phyloP scores from a whole-genome alignment of 2,329 filamentous ascomycete species.

The Parascedosporium putredinis region DNA sequence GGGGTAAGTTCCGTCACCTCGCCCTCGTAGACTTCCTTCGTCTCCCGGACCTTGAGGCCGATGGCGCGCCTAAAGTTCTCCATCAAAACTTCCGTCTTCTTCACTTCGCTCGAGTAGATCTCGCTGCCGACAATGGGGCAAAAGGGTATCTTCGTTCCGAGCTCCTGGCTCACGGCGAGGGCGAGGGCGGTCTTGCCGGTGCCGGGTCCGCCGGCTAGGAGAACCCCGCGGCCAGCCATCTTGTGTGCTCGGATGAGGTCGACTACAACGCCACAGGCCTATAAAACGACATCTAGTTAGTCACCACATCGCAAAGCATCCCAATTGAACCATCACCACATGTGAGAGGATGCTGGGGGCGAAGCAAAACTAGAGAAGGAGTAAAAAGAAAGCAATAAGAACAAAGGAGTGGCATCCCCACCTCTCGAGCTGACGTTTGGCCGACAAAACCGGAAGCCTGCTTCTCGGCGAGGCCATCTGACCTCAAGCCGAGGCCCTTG shows the following conservation, averaged over 20 bases:
- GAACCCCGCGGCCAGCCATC: constrained; percentile 89
- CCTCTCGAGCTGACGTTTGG: constrained; percentile 79
- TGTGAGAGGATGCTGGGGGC: too few species aligned
- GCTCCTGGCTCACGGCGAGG: constrained; percentile 88
- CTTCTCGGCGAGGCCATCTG: constrained; percentile 76
- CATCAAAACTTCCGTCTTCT: constrained; percentile 99
- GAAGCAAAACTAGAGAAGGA: too few species aligned
- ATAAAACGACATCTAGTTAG: constrained; percentile 5
- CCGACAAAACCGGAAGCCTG: constrained; percentile 80
- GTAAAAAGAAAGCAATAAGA: too few species aligned
- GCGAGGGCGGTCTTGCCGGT: constrained; percentile 97
- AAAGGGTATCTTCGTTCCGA: constrained; percentile 96
- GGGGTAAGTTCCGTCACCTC: constrained; percentile 96
- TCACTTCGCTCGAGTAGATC: constrained; percentile 95
- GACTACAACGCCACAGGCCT: constrained; percentile 93
- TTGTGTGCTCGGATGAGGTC: constrained; percentile 94
- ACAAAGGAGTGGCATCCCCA: constrained; percentile 33
- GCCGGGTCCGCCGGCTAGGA: constrained; percentile 87
- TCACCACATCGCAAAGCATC: neutral
- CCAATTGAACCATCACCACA: too few species aligned
- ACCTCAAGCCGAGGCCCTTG: constrained; percentile 79
- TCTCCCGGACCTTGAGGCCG: constrained; percentile 92
- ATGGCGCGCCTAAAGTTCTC: constrained; percentile 98
- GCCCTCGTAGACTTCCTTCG: constrained; percentile 98
- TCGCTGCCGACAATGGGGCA: constrained; percentile 97